phyloP scores from a whole-genome alignment of 129 eudicot species.

The Saussurea involucrata region DNA sequence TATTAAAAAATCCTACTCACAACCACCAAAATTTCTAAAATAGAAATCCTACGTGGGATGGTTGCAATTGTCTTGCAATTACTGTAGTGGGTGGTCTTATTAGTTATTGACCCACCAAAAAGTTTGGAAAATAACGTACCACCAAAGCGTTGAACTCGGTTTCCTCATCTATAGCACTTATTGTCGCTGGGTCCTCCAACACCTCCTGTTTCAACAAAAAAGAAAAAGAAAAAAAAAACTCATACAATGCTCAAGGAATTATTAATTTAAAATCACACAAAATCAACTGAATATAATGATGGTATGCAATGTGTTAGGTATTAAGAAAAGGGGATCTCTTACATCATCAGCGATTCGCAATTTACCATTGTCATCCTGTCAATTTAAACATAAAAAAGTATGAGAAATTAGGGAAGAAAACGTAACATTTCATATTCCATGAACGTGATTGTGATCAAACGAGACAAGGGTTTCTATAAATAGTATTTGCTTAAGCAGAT shows the following conservation, averaged over 20 bases:
- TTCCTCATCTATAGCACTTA: slow-evolving; percentile 90
- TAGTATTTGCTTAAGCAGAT: neutral
- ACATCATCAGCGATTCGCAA: slow-evolving; percentile 91
- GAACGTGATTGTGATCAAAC: neutral
- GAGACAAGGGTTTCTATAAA: neutral
- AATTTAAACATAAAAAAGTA: neutral
- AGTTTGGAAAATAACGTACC: slow-evolving; percentile 43
- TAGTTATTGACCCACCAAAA: neutral
- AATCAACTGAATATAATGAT: neutral
- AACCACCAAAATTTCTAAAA: too few species aligned
- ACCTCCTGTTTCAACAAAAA: slow-evolving; percentile 52
- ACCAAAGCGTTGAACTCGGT: slow-evolving; percentile 94
- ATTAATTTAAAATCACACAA: neutral
- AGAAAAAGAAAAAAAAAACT: too few species aligned
- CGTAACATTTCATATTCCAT: neutral
- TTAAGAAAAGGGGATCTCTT: slow-evolving; percentile 31
- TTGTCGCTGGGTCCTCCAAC: slow-evolving; percentile 78
- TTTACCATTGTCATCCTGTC: slow-evolving; percentile 74
- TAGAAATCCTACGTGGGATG: too few species aligned
- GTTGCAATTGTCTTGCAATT: too few species aligned
- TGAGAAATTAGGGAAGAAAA: neutral
- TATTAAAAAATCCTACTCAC: too few species aligned
- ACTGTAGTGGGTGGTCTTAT: too few species aligned
- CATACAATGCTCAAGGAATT: too few species aligned
- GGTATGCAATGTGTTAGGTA: slow-evolving; percentile 3